phyloP scores from a whole-genome alignment of 2,329 filamentous ascomycete species.

The Pseudogymnoascus sp. region DNA sequence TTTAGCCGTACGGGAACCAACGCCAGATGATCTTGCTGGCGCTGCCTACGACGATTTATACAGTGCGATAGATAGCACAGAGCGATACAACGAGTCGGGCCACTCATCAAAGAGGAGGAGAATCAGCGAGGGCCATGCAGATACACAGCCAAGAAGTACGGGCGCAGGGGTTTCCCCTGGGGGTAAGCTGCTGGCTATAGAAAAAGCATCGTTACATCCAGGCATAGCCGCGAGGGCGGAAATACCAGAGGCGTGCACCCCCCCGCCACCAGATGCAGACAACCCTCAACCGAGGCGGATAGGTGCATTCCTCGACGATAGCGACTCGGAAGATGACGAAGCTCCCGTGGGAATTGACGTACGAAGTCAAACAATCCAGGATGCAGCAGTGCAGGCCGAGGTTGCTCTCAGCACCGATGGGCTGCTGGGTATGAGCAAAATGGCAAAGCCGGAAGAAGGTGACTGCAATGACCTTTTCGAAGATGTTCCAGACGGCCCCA shows the following conservation, averaged over 20 bases:
- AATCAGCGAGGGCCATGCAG: constrained; percentile 17
- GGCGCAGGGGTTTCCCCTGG: background rate
- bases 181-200: background rate
- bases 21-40: constrained; percentile 13
- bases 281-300: constrained; percentile 30
- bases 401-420: constrained; percentile 15
- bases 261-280: constrained; percentile 18
- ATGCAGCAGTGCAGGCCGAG: constrained; percentile 16
- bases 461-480: constrained; percentile 16
- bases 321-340: constrained; percentile 46
- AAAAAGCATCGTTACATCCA: constrained; percentile 24
- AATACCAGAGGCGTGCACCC: constrained; percentile 14
- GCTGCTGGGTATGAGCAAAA: constrained; percentile 15
- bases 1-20: constrained; percentile 12
- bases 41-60: constrained; percentile 24
- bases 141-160: background rate
- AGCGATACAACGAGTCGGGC: constrained; percentile 36
- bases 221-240: constrained; percentile 11
- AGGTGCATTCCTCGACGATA: constrained; percentile 66
- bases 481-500: constrained; percentile 15
- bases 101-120: constrained; percentile 38
- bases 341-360: constrained; percentile 18
- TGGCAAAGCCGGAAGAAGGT: constrained; percentile 15
- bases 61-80: constrained; percentile 16
- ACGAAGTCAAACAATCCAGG: constrained; percentile 15